Percentiles rank a stretch among this genome's conserved stretches.
Conservation (phyloP, 2,329 filamentous ascomycete genomes). For the Xylaria sp. region DNA sequence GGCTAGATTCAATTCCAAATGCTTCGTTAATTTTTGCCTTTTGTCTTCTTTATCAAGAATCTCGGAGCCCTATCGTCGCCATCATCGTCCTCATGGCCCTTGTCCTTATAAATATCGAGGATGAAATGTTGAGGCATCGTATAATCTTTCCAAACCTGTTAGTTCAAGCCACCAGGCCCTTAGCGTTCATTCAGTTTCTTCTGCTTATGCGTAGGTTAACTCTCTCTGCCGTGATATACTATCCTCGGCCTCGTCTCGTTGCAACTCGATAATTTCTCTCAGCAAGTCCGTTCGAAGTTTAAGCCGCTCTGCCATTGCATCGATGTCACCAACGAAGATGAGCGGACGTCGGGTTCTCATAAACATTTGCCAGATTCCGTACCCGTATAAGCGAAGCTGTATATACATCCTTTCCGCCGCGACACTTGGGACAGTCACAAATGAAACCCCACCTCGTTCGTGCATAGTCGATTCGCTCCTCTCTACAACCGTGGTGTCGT, state of each 20-base stretch:
- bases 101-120: neutral
- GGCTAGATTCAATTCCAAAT: neutral
- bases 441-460: constrained; percentile 1
- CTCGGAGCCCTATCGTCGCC: neutral
- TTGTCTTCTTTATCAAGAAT: neutral
- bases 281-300: neutral
- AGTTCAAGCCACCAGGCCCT: neutral
- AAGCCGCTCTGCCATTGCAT: neutral
- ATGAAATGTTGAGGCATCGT: constrained; percentile 3
- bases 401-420: constrained; percentile 7
- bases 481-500: neutral
- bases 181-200: neutral
- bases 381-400: constrained; percentile 20
- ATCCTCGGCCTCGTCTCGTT: neutral
- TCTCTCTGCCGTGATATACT: constrained; percentile 8
- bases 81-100: neutral
- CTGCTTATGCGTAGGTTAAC: constrained; percentile 21
- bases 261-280: neutral
- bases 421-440: constrained; percentile 15
- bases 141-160: constrained; percentile 15
- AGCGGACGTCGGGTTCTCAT: neutral
- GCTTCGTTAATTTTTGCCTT: neutral
- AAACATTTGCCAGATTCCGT: neutral
- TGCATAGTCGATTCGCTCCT: neutral
- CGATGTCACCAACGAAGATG: neutral